Evolutionary conservation across 2,329 filamentous ascomycete genomes (phyloP).

Genomic region (Tympanopsis confertula): DNA sequence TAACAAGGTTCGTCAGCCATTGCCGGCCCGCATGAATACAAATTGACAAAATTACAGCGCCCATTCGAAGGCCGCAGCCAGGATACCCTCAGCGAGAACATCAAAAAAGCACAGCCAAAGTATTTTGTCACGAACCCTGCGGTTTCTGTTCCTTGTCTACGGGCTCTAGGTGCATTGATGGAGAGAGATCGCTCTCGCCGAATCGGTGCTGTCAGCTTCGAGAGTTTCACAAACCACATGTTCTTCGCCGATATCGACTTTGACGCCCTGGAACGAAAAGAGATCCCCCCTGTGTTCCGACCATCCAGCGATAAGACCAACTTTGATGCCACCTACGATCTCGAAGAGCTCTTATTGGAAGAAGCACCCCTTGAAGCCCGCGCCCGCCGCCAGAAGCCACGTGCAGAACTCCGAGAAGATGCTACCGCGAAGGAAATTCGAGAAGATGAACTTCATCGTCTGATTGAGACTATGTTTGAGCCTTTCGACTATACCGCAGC

Average conservation of each 20-base stretch:
- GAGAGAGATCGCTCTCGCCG: conserved; percentile 54
- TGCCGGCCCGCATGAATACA: no score
- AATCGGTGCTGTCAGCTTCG: conserved; percentile 52
- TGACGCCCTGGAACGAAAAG: conserved; percentile 52
- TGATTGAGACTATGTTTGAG: conserved; percentile 66
- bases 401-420: conserved; percentile 59
- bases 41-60: conserved; percentile 33
- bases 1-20: conserved; percentile 43
- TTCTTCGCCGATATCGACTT: conserved; percentile 62
- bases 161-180: conserved; percentile 55
- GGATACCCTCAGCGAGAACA: conserved; percentile 51
- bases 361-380: conserved; percentile 64
- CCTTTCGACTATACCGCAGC: conserved; percentile 63
- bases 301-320: conserved; percentile 70
- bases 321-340: conserved; percentile 67
- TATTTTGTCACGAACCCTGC: conserved; percentile 61
- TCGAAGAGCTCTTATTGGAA: conserved; percentile 62
- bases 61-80: conserved; percentile 61
- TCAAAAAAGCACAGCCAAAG: conserved; percentile 52
- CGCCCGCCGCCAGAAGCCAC: conserved; percentile 59
- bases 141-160: conserved; percentile 58
- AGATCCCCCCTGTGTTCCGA: conserved; percentile 57
- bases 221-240: conserved; percentile 54
- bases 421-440: conserved; percentile 63
- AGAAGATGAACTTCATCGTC: conserved; percentile 59